Conservation (phyloP, 2,329 filamentous ascomycete species). For the Verticillium tricorpus region DNA sequence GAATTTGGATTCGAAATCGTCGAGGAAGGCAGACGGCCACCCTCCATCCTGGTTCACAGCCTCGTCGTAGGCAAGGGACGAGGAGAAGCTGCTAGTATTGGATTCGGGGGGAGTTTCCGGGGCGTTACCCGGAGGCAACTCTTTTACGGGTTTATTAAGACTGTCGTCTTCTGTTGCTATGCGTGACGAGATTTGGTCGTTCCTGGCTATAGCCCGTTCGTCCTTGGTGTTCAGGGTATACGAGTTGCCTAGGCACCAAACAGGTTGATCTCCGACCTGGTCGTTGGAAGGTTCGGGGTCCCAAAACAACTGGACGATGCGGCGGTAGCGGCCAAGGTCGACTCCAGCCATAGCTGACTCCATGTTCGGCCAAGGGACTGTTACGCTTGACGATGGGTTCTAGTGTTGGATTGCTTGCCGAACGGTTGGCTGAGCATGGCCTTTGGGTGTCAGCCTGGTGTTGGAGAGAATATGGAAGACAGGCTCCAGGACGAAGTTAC, state of each 20-base stretch:
- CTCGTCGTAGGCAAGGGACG: slow-evolving; percentile 43
- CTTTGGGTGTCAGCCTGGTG: background rate
- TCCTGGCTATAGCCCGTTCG: slow-evolving; percentile 6
- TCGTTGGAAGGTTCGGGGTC: slow-evolving; percentile 86
- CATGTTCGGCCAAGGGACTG: slow-evolving; percentile 13
- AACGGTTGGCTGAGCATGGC: background rate
- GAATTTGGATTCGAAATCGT: slow-evolving; percentile 87
- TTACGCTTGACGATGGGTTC: background rate
- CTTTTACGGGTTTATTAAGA: slow-evolving; percentile 5
- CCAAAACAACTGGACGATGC: slow-evolving; percentile 87
- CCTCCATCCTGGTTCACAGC: slow-evolving; percentile 38
- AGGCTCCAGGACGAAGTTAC: background rate
- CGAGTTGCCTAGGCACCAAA: slow-evolving; percentile 73
- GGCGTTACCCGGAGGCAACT: slow-evolving; percentile 19
- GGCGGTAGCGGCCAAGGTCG: slow-evolving; percentile 71
- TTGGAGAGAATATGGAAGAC: background rate
- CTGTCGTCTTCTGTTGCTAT: background rate
- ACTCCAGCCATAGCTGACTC: slow-evolving; percentile 47
- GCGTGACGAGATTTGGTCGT: slow-evolving; percentile 1
- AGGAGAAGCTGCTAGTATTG: slow-evolving; percentile 45
- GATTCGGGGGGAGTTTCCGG: slow-evolving; percentile 45
- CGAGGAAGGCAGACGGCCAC: slow-evolving; percentile 82
- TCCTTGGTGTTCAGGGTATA: slow-evolving; percentile 39
- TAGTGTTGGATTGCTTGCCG: background rate
- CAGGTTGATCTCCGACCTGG: slow-evolving; percentile 57